Percentiles rank a stretch among this genome's conserved stretches.
These are phyloP conservation scores for Punica granatum DNA, from an alignment of 345 rosid genomes.

Conservation along the genomic window DNA sequence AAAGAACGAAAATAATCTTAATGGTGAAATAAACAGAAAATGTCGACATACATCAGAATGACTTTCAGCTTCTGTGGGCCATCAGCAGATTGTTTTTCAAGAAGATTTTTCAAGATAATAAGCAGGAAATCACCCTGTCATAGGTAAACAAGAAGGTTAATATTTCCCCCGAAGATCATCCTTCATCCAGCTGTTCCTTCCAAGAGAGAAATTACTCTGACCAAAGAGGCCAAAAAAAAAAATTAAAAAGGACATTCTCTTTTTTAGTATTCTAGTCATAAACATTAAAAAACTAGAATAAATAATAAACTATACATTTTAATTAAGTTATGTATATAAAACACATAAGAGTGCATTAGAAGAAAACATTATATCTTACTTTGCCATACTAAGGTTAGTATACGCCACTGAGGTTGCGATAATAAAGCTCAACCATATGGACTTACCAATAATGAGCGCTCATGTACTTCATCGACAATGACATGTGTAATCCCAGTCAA, in stretches of 20 bases:
- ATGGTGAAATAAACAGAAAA: not conserved
- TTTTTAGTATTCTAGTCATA: too few species aligned
- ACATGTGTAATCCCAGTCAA: conserved; percentile 73
- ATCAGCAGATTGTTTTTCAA: conserved; percentile 66
- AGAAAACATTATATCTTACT: too few species aligned
- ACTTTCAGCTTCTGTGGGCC: conserved; percentile 53
- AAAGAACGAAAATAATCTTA: conserved; percentile 3
- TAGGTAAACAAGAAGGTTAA: conserved; percentile 9
- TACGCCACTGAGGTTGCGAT: not conserved
- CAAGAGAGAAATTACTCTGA: not conserved
- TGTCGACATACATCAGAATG: conserved; percentile 67
- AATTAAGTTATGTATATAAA: too few species aligned
- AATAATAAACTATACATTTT: too few species aligned
- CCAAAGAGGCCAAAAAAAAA: not conserved
- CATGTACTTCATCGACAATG: conserved; percentile 96
- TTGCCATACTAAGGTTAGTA: not conserved
- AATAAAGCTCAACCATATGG: not conserved
- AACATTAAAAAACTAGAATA: too few species aligned
- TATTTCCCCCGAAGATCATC: not conserved
- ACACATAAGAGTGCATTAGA: too few species aligned
- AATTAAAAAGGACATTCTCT: too few species aligned
- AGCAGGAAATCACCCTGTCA: conserved; percentile 89
- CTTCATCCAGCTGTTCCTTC: not conserved
- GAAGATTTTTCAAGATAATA: conserved; percentile 77
- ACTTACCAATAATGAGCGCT: conserved; percentile 86